These are phyloP conservation scores for Lactarius evosmus DNA, from an alignment of 768 basidiomycete species.

Conservation along the genomic window DNA sequence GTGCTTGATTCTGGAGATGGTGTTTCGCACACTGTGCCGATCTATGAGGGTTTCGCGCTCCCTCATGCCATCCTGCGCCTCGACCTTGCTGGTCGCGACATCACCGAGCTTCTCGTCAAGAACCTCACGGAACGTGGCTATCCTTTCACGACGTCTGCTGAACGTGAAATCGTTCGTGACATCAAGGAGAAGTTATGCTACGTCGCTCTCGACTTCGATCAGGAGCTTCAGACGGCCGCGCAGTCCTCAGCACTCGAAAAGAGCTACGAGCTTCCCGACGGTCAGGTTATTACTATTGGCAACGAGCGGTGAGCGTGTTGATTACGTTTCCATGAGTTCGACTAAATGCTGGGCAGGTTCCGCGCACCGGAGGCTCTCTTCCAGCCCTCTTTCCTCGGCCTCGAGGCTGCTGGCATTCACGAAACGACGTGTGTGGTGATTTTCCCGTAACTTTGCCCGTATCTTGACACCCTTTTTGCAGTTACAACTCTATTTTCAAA, in stretches of 20 bases:
- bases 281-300: slow-evolving; percentile 88
- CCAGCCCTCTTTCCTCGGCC: slow-evolving; percentile 56
- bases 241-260: slow-evolving; percentile 89
- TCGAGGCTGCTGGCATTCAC: slow-evolving; percentile 84
- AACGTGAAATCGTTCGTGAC: slow-evolving; percentile 92
- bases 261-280: slow-evolving; percentile 89
- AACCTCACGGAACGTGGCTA: slow-evolving; percentile 89
- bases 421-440: slow-evolving; percentile 49
- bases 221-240: slow-evolving; percentile 88
- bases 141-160: slow-evolving; percentile 89
- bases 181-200: slow-evolving; percentile 95
- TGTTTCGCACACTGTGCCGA: slow-evolving; percentile 94
- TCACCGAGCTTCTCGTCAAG: slow-evolving; percentile 83
- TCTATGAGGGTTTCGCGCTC: slow-evolving; percentile 91
- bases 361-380: slow-evolving; percentile 55
- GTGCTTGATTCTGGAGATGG: slow-evolving; percentile 96
- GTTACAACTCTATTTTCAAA: slow-evolving; percentile 58
- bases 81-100: slow-evolving; percentile 89
- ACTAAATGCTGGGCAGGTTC: slow-evolving; percentile 39
- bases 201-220: slow-evolving; percentile 91
- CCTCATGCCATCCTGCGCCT: slow-evolving; percentile 92
- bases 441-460: background rate
- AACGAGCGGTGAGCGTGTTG: slow-evolving; percentile 49
- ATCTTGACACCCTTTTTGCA: slow-evolving; percentile 29
- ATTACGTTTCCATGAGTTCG: background rate